Conservation (phyloP, 805 yeast genomes). For the Pichia nanzhaoensis region DNA sequence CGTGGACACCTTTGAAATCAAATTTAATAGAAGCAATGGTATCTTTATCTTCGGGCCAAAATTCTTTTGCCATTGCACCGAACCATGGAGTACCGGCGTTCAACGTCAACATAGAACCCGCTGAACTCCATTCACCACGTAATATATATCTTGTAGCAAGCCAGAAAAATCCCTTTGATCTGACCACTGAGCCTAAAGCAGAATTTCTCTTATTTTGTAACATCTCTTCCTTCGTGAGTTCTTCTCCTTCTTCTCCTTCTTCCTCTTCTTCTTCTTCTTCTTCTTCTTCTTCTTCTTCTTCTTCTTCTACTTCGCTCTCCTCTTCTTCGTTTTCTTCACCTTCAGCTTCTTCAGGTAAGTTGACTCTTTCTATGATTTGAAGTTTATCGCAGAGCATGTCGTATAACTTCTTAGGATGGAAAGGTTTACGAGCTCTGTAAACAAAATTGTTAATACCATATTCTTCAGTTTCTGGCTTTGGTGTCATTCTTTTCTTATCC, state of each 20-base stretch:
- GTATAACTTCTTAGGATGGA: constrained; percentile 39
- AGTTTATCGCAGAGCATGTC: constrained; percentile 33
- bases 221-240: constrained; percentile 41
- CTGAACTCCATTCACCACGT: constrained; percentile 14
- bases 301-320: background rate
- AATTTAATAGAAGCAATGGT: constrained; percentile 22
- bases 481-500: constrained; percentile 24
- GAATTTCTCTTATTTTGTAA: constrained; percentile 26
- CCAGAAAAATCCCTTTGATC: constrained; percentile 10
- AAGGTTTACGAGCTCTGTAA: constrained; percentile 36
- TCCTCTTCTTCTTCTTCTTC: constrained; percentile 50
- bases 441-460: constrained; percentile 40
- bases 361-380: constrained; percentile 21
- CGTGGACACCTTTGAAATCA: constrained; percentile 35
- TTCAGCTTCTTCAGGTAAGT: constrained; percentile 14
- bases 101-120: constrained; percentile 11
- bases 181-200: constrained; percentile 6
- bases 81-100: constrained; percentile 6
- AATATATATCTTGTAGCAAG: constrained; percentile 11
- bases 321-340: background rate
- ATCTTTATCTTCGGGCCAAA: constrained; percentile 1
- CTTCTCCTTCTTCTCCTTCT: constrained; percentile 54
- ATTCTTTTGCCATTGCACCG: constrained; percentile 7
- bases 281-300: constrained; percentile 9
- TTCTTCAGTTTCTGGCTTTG: constrained; percentile 42